These are phyloP conservation scores for Ganoderma lingzhi DNA, from an alignment of 1,284 basidiomycete species.

Conservation along the genomic window DNA sequence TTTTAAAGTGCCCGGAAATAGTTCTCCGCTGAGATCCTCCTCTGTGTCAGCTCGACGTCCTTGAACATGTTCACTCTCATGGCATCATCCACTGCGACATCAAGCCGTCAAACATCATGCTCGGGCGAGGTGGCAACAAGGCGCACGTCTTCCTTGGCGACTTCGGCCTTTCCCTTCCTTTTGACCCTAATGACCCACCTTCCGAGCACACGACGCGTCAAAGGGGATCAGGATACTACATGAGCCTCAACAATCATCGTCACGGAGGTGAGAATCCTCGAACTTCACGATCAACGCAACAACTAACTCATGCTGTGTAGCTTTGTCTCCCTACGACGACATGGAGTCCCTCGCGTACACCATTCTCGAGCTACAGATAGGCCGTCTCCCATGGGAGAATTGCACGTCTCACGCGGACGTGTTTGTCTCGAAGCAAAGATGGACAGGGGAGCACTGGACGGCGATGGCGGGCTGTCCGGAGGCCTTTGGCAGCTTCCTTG, in stretches of 20 bases:
- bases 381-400: not conserved
- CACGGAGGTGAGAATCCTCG: not conserved
- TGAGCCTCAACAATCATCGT: not conserved
- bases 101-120: not conserved
- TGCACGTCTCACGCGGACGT: not conserved
- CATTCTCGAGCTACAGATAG: not conserved
- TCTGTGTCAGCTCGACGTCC: not conserved
- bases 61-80: not conserved
- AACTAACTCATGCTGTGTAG: not conserved
- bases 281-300: not conserved
- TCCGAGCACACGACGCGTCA: not conserved
- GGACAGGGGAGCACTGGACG: not conserved
- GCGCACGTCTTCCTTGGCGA: not conserved
- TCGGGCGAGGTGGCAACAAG: not conserved
- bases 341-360: constrained; percentile 1
- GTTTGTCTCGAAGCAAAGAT: not conserved
- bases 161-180: not conserved
- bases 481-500: not conserved
- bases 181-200: not conserved
- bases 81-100: constrained; percentile 9
- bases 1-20: not conserved
- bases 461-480: not conserved
- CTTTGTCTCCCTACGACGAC: not conserved
- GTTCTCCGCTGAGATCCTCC: not conserved
- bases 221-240: not conserved